Evolutionary conservation across 805 yeast species (phyloP), one percentile per base, ranked within the genome.

Genomic region (Wickerhamia fluorescens): DNA sequence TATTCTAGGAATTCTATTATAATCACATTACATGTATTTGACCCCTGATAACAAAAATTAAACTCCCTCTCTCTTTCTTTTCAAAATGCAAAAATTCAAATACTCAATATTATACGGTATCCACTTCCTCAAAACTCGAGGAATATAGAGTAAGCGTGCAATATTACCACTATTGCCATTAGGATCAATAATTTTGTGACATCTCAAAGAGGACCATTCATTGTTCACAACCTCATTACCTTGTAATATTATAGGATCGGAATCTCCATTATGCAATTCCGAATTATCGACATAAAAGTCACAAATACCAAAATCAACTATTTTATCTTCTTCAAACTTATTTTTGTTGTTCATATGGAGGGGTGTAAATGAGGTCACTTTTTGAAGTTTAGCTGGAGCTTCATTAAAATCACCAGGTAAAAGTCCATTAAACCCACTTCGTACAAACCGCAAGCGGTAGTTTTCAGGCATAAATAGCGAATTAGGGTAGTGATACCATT

Each of bases 401-500:
- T 78, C 94, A 4, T 50, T 45, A 47, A 88, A 89, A 44, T 85
- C 92, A 3, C 94, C 94, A 0, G 97, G 97, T 20, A 89, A 59
- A 36, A 88, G 59, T 0, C 96, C 96, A 49, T 78, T 73, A 54
- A 88, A 89, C 1, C 89, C 92, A 33, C 86, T 77, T 32, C 66
- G 60, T 7, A 83, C 73, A 51, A 85, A 89, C 42, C 63, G 62
- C 14, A 86, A 58, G 40, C 95, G 59, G 43, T 67, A 67, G 33
- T 73, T 61, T 4, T 71, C 68, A 3, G 83, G 78, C 14, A 89
- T 58, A 47, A 88, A 85, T 49, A 87, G 83, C 0, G 96, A 87
- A 1, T 83, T 76, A 7, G 97, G 96, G 54, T 63, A 88, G 47
- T 89, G 82, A 47, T 85, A 86, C 96, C 96, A 88, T 57, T 89